phyloP scores from a whole-genome alignment of 129 eudicot genomes.

The Heracleum sosnowskyi region DNA sequence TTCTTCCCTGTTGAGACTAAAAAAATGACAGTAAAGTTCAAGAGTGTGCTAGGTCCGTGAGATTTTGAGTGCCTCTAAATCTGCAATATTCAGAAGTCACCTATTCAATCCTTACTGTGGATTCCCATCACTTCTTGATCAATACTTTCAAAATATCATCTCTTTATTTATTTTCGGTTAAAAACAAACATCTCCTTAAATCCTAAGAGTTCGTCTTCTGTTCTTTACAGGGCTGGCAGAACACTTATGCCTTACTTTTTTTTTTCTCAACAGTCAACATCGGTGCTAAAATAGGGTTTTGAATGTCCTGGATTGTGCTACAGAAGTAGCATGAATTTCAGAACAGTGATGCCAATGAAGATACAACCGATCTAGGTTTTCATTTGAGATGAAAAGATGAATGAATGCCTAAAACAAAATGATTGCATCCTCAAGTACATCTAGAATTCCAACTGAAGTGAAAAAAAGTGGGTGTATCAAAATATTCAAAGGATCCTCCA shows the following conservation, averaged over 20 bases:
- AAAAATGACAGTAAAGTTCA: not conserved
- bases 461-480: not conserved
- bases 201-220: not conserved
- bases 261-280: not conserved
- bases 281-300: not conserved
- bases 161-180: no score
- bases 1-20: not conserved
- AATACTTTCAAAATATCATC: not conserved
- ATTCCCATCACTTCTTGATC: not conserved
- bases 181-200: not conserved
- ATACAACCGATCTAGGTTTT: no score
- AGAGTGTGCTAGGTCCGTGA: not conserved
- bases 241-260: not conserved
- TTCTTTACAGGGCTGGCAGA: not conserved
- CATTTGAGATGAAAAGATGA: no score
- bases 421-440: no score
- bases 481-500: not conserved
- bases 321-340: no score
- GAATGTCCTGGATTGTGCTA: not conserved
- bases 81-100: no score
- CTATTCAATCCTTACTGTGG: not conserved
- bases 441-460: not conserved
- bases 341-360: no score
- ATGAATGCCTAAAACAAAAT: no score
- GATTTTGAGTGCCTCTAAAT: not conserved